Percentiles rank a stretch among this genome's conserved stretches.
phyloP scores from a whole-genome alignment of 192 early-diverging fungal genomes.

The Funneliformis mosseae region DNA sequence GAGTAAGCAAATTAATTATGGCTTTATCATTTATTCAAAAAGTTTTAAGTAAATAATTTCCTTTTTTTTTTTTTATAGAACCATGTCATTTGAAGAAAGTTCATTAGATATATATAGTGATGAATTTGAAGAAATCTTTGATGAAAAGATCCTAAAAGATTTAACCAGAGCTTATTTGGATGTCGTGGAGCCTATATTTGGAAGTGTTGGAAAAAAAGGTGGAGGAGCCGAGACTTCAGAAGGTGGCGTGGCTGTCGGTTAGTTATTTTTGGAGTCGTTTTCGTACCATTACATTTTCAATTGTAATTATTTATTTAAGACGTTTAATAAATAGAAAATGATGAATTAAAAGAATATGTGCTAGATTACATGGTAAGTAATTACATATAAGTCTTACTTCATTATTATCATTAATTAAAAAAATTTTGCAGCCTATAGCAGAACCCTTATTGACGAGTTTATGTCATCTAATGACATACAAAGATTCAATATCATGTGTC shows the following conservation, averaged over 20 bases:
- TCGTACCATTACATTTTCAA: background rate
- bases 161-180: constrained; percentile 28
- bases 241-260: too few relatives aligned
- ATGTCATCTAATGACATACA: constrained; percentile 21
- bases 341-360: constrained; percentile 16
- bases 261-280: background rate
- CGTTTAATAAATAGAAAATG: constrained; percentile 3
- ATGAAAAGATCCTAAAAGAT: constrained; percentile 22
- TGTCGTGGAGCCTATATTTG: constrained; percentile 19
- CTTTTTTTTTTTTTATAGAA: background rate
- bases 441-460: constrained; percentile 20
- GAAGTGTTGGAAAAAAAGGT: background rate
- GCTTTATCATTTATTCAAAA: too few relatives aligned
- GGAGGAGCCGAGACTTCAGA: background rate
- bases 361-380: constrained; percentile 3
- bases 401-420: background rate
- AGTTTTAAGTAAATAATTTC: background rate
- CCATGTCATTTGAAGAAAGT: background rate
- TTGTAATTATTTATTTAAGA: background rate
- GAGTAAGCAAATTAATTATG: background rate
- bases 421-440: background rate
- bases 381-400: background rate
- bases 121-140: constrained; percentile 26
- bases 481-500: constrained; percentile 17
- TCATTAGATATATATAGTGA: background rate